These are phyloP conservation scores for Amniculicola lignicola DNA, from an alignment of 495 filamentous ascomycete species.

Conservation along the genomic window DNA sequence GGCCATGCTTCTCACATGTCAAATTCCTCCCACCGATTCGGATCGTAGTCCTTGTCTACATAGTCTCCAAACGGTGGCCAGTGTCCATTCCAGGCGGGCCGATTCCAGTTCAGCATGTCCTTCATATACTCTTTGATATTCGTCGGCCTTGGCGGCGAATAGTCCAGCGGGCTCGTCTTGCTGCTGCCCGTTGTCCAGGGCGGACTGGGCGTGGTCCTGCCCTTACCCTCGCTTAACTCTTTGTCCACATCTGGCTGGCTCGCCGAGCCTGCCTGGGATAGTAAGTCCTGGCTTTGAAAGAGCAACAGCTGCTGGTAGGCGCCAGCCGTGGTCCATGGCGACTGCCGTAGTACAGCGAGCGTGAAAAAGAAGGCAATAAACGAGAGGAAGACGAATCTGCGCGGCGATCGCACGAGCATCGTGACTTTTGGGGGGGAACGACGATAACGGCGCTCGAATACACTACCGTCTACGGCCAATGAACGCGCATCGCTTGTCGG, in stretches of 20 bases:
- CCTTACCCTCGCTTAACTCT: not conserved
- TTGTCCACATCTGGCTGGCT: not conserved
- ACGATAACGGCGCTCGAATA: not conserved
- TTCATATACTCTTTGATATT: slow-evolving; percentile 32
- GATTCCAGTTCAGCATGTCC: slow-evolving; percentile 34
- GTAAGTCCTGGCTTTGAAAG: not conserved
- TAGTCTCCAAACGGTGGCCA: slow-evolving; percentile 42
- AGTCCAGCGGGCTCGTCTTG: slow-evolving; percentile 5
- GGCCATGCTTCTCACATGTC: slow-evolving; percentile 21
- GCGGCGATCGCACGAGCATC: slow-evolving; percentile 30
- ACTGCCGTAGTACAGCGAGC: slow-evolving; percentile 14
- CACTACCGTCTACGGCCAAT: too few relatives aligned
- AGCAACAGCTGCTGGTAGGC: slow-evolving; percentile 19
- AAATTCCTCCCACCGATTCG: slow-evolving; percentile 43
- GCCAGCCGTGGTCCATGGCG: slow-evolving; percentile 4
- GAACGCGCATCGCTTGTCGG: too few relatives aligned
- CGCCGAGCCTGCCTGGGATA: not conserved
- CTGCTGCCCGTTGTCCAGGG: not conserved
- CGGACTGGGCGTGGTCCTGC: not conserved
- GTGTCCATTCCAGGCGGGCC: slow-evolving; percentile 33
- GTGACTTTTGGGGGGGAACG: not conserved
- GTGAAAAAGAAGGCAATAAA: slow-evolving; percentile 22
- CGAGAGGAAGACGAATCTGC: slow-evolving; percentile 22
- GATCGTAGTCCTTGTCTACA: slow-evolving; percentile 39
- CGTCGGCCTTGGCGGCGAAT: not conserved